Conservation (phyloP, 2,329 filamentous ascomycete genomes). For the Diplodia mutila region DNA sequence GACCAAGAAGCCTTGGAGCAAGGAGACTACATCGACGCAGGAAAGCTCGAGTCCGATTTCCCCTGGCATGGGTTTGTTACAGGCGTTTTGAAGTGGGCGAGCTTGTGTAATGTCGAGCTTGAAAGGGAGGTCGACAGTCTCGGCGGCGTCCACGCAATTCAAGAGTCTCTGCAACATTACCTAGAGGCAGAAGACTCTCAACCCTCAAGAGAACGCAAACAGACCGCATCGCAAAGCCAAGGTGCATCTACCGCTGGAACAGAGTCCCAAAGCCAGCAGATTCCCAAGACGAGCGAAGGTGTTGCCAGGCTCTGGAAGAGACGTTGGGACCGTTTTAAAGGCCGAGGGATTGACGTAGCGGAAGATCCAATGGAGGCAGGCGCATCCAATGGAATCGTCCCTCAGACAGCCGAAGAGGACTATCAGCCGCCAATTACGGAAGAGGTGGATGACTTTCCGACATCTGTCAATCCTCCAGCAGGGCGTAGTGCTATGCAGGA, state of each 20-base stretch:
- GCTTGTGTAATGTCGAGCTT: conserved; percentile 51
- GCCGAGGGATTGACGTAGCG: neutral
- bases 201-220: conserved; percentile 34
- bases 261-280: conserved; percentile 1
- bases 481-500: conserved; percentile 25
- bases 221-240: conserved; percentile 29
- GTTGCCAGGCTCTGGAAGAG: conserved; percentile 21
- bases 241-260: conserved; percentile 16
- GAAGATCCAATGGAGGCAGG: neutral
- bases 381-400: neutral
- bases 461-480: conserved; percentile 15
- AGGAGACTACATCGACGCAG: conserved; percentile 46
- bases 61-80: conserved; percentile 56
- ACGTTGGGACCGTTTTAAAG: conserved; percentile 31
- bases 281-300: neutral
- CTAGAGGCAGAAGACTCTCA: neutral
- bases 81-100: conserved; percentile 52
- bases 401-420: neutral
- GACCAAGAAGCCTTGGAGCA: conserved; percentile 37
- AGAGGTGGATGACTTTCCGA: conserved; percentile 29
- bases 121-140: conserved; percentile 45
- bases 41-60: conserved; percentile 50
- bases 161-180: neutral
- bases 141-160: conserved; percentile 50
- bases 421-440: conserved; percentile 31